These are phyloP conservation scores for Penicillium pulvis DNA, from an alignment of 495 filamentous ascomycete genomes.

Conservation along the genomic window DNA sequence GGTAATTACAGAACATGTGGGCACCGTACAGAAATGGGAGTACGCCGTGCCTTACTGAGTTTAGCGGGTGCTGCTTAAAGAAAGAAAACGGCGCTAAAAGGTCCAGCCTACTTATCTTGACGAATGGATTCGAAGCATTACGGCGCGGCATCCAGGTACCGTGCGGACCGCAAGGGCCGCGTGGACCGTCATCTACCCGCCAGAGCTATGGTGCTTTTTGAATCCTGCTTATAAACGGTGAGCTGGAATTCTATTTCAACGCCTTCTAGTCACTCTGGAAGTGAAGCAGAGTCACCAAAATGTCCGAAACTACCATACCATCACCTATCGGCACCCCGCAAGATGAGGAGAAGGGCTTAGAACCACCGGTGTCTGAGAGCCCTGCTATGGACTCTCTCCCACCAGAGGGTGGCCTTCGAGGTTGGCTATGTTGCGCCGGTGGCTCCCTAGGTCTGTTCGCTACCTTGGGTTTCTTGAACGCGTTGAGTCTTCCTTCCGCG, in stretches of 20 bases:
- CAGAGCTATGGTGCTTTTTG: neutral
- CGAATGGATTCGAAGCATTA: too few relatives aligned
- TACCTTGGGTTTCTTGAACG: conserved; percentile 1
- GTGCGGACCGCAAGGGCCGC: neutral
- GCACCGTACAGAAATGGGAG: neutral
- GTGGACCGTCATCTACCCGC: neutral
- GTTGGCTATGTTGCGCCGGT: neutral
- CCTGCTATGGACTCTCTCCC: neutral
- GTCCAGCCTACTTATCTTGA: too few relatives aligned
- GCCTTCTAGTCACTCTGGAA: neutral
- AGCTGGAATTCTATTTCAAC: neutral
- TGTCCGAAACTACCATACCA: neutral
- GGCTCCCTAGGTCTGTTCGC: neutral
- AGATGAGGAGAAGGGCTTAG: neutral
- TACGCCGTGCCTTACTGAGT: too few relatives aligned
- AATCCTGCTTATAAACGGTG: neutral
- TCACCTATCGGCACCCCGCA: neutral
- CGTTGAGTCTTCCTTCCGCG: neutral
- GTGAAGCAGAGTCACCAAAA: neutral
- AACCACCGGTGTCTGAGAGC: neutral
- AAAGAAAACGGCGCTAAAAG: too few relatives aligned
- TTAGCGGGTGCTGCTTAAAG: too few relatives aligned
- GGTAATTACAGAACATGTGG: neutral
- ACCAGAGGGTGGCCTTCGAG: neutral
- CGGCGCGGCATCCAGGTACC: neutral